phyloP scores from a whole-genome alignment of 2,329 filamentous ascomycete species.

The Ophiocordyceps camponoti-rufipedis region DNA sequence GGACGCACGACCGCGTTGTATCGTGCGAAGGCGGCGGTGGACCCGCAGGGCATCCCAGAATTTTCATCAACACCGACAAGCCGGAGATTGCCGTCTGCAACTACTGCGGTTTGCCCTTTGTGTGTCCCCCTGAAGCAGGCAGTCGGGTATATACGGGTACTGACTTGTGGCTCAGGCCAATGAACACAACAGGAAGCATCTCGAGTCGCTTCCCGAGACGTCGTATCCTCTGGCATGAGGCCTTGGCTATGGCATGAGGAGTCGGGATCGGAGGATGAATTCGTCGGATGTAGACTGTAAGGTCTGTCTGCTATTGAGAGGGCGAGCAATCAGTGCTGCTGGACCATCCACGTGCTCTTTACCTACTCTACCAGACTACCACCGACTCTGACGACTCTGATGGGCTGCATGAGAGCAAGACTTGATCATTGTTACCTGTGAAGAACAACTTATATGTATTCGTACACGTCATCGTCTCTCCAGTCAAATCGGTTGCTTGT shows the following conservation, averaged over 20 bases:
- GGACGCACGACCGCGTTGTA: conserved; percentile 68
- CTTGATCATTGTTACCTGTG: too few species aligned
- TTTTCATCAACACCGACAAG: conserved; percentile 98
- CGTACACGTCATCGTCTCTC: too few species aligned
- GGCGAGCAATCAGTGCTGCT: too few species aligned
- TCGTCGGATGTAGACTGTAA: neutral
- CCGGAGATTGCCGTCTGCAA: conserved; percentile 78
- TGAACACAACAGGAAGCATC: conserved; percentile 68
- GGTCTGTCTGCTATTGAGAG: too few species aligned
- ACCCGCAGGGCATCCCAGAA: conserved; percentile 70
- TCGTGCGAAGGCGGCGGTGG: conserved; percentile 88
- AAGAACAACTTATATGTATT: too few species aligned
- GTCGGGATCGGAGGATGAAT: neutral
- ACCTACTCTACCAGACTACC: neutral
- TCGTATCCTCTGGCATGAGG: conserved; percentile 57
- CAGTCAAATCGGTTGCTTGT: neutral
- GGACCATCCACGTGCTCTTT: neutral
- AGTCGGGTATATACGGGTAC: neutral
- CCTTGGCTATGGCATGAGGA: conserved; percentile 2
- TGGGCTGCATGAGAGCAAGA: neutral
- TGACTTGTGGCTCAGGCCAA: conserved; percentile 44
- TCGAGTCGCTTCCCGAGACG: conserved; percentile 64
- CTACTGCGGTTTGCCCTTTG: conserved; percentile 88
- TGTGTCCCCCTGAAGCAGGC: conserved; percentile 29
- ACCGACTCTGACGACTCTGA: too few species aligned